Conservation (phyloP, 2,329 filamentous ascomycete genomes). For the Corinectria fuckeliana region DNA sequence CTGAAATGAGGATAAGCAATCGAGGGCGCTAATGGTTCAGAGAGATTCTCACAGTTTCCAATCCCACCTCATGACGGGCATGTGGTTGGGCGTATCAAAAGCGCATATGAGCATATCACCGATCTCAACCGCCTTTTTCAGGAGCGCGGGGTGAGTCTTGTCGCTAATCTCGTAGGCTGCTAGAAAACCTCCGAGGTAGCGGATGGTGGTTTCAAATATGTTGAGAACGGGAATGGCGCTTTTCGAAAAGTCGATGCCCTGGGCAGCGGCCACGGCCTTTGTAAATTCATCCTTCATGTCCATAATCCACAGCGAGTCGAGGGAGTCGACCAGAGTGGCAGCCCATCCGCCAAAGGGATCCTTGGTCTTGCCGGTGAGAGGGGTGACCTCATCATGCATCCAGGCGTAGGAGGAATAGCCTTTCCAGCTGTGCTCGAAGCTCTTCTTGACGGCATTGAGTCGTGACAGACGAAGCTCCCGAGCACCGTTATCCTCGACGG, state of each 20-base stretch:
- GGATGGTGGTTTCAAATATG: constrained; percentile 72
- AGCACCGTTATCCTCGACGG: constrained; percentile 38
- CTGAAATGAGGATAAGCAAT: constrained; percentile 24
- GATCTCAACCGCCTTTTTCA: constrained; percentile 67
- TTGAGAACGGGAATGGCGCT: constrained; percentile 57
- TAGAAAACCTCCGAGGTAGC: constrained; percentile 70
- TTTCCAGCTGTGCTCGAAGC: constrained; percentile 62
- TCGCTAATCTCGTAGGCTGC: constrained; percentile 70
- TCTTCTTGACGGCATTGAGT: constrained; percentile 53
- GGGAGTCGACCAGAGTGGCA: constrained; percentile 67
- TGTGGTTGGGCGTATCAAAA: constrained; percentile 70
- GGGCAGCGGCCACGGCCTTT: constrained; percentile 62
- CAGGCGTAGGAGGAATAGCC: constrained; percentile 68
- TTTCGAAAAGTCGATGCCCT: constrained; percentile 64
- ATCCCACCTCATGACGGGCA: constrained; percentile 53
- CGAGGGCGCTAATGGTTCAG: not conserved
- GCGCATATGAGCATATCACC: constrained; percentile 67
- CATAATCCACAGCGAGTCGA: constrained; percentile 75
- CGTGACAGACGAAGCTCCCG: constrained; percentile 46
- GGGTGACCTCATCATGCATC: constrained; percentile 67
- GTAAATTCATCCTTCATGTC: constrained; percentile 68
- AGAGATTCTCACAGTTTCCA: constrained; percentile 35
- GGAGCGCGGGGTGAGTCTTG: constrained; percentile 52
- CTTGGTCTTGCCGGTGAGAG: constrained; percentile 56
- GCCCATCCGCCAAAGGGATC: constrained; percentile 70